These are phyloP conservation scores for Globisporangium canariense DNA, from an alignment of 352 stramenopile species.

Conservation along the genomic window DNA sequence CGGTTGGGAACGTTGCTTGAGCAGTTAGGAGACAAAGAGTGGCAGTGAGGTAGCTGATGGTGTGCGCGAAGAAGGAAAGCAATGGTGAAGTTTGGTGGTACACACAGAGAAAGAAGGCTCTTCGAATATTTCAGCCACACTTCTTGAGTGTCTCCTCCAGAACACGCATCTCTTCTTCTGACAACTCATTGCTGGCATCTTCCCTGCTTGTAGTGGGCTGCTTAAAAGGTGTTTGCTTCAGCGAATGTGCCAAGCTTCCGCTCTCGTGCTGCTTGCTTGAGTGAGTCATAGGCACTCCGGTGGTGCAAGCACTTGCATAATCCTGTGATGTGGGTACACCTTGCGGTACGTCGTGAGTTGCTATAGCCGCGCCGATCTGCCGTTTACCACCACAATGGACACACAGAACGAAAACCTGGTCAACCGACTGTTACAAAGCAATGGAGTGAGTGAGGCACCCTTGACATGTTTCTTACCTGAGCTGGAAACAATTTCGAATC, in stretches of 20 bases:
- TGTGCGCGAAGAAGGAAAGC: neutral
- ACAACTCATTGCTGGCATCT: constrained; percentile 12
- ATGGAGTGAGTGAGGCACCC: neutral
- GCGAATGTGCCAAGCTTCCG: no score
- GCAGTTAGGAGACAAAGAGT: constrained; percentile 18
- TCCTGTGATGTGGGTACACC: neutral
- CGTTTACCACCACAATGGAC: neutral
- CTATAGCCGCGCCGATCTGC: neutral
- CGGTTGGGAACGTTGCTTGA: constrained; percentile 33
- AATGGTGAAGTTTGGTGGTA: neutral
- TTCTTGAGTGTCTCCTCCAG: constrained; percentile 26
- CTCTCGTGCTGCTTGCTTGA: neutral
- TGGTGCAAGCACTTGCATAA: neutral
- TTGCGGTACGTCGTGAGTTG: neutral
- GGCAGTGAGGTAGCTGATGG: neutral
- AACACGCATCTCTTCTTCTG: constrained; percentile 24
- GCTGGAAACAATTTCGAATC: neutral
- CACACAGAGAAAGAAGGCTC: neutral
- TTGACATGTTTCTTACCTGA: neutral
- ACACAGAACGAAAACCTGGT: neutral
- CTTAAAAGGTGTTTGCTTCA: constrained; percentile 13
- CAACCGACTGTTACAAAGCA: neutral
- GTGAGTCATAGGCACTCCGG: neutral
- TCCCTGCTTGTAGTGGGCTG: neutral
- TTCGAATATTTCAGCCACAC: neutral